Conservation (phyloP, 495 filamentous ascomycete species). For the Hyaloscypha hepaticicola region DNA sequence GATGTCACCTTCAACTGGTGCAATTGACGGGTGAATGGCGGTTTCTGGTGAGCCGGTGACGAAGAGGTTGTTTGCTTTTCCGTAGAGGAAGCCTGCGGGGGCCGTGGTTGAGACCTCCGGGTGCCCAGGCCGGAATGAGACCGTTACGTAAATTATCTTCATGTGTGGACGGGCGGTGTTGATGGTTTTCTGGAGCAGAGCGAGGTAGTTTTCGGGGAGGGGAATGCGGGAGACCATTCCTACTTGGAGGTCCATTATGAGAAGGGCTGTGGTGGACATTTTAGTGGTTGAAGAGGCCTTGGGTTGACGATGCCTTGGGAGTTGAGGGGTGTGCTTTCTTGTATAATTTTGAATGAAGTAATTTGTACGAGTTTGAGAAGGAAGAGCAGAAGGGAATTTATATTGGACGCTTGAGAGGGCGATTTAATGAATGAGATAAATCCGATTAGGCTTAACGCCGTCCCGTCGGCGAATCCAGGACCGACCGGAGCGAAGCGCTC, state of each 20-base stretch:
- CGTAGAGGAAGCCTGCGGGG: constrained; percentile 20
- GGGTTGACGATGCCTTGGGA: too few relatives aligned
- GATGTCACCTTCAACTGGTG: constrained; percentile 30
- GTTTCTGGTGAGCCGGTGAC: constrained; percentile 28
- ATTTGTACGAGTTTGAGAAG: too few relatives aligned
- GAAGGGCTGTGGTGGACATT: constrained; percentile 37
- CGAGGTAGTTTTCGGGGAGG: constrained; percentile 29
- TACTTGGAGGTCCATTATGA: constrained; percentile 42
- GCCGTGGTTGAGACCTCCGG: constrained; percentile 36
- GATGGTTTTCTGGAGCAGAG: constrained; percentile 31
- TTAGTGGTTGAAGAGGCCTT: neutral
- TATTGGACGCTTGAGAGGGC: too few relatives aligned
- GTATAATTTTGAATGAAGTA: too few relatives aligned
- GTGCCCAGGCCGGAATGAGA: constrained; percentile 38
- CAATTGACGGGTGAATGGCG: constrained; percentile 33
- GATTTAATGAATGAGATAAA: too few relatives aligned
- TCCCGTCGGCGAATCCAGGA: too few relatives aligned
- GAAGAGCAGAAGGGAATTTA: too few relatives aligned
- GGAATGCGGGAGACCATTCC: constrained; percentile 31
- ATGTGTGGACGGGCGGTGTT: constrained; percentile 32
- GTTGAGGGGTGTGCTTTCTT: too few relatives aligned
- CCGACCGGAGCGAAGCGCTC: too few relatives aligned
- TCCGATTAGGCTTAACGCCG: too few relatives aligned
- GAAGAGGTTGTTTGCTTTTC: constrained; percentile 28
- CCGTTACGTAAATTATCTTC: constrained; percentile 38